phyloP scores from a whole-genome alignment of 1,284 basidiomycete genomes.

The Exobasidium cylindrosporum region DNA sequence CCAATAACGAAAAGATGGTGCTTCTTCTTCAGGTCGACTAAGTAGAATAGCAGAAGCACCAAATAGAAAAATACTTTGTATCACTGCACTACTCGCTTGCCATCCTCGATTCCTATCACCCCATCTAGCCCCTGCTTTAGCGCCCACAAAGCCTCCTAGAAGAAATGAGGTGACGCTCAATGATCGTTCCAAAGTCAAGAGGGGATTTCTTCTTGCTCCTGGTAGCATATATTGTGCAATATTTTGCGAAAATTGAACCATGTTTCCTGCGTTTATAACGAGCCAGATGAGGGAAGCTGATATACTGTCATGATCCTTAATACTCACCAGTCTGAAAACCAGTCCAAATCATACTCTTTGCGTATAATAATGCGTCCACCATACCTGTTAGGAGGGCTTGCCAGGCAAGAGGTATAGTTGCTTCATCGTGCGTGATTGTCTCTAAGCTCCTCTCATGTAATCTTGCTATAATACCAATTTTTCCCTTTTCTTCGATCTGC shows the following conservation, averaged over 20 bases:
- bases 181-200: constrained; percentile 35
- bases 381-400: constrained; percentile 41
- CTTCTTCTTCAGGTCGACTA: constrained; percentile 29
- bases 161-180: constrained; percentile 38
- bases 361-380: constrained; percentile 42
- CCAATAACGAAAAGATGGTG: constrained; percentile 35
- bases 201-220: constrained; percentile 22
- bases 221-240: constrained; percentile 46
- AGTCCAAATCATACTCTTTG: constrained; percentile 33
- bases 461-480: background rate
- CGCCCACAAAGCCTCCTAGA: constrained; percentile 32
- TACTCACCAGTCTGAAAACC: constrained; percentile 41
- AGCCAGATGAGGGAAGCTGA: no score
- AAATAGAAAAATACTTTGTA: constrained; percentile 24
- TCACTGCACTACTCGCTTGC: constrained; percentile 27
- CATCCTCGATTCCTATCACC: constrained; percentile 36
- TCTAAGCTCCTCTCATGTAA: background rate
- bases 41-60: constrained; percentile 36
- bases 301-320: no score
- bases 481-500: background rate
- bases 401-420: constrained; percentile 56
- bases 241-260: constrained; percentile 46
- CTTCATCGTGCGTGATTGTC: constrained; percentile 29
- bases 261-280: no score
- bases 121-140: constrained; percentile 21